These are phyloP conservation scores for Lasiosphaeria hispida DNA, from an alignment of 495 filamentous ascomycete species.

Conservation along the genomic window DNA sequence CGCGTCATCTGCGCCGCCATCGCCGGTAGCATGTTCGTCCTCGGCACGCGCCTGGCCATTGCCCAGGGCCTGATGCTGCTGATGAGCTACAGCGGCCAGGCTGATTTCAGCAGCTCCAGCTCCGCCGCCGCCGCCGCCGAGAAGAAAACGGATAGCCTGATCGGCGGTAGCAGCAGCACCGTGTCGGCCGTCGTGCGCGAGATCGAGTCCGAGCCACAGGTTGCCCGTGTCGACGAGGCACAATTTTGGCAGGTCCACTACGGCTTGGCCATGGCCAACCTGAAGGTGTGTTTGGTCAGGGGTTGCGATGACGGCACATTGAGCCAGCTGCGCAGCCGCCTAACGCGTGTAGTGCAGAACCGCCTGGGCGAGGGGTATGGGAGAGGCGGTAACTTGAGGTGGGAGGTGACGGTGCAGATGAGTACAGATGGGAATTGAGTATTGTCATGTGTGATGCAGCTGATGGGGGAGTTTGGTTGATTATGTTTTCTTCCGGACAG, in stretches of 20 bases:
- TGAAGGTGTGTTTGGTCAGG: constrained; percentile 67
- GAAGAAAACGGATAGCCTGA: constrained; percentile 7
- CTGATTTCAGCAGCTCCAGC: background rate
- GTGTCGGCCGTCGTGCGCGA: constrained; percentile 77
- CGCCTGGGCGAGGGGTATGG: constrained; percentile 86
- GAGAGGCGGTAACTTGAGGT: constrained; percentile 68
- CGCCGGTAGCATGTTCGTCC: constrained; percentile 77
- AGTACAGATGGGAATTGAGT: constrained; percentile 26
- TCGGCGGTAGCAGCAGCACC: constrained; percentile 33
- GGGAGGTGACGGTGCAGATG: constrained; percentile 73
- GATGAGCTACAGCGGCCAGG: constrained; percentile 67
- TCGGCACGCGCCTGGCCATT: constrained; percentile 78
- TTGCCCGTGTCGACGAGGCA: constrained; percentile 79
- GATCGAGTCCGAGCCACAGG: constrained; percentile 74
- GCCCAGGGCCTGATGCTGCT: constrained; percentile 89
- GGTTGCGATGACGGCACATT: constrained; percentile 64
- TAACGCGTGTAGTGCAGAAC: constrained; percentile 78
- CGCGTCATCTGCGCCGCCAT: constrained; percentile 75
- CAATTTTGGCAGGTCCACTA: constrained; percentile 99
- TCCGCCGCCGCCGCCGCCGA: background rate
- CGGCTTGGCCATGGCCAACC: constrained; percentile 89
- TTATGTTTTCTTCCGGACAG: background rate
- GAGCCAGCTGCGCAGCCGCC: constrained; percentile 64
- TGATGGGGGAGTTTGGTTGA: background rate
- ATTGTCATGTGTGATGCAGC: constrained; percentile 8